Percentiles rank a stretch among this genome's conserved stretches.
phyloP scores from a whole-genome alignment of 768 basidiomycete genomes.

The Trametes cinnabarina region DNA sequence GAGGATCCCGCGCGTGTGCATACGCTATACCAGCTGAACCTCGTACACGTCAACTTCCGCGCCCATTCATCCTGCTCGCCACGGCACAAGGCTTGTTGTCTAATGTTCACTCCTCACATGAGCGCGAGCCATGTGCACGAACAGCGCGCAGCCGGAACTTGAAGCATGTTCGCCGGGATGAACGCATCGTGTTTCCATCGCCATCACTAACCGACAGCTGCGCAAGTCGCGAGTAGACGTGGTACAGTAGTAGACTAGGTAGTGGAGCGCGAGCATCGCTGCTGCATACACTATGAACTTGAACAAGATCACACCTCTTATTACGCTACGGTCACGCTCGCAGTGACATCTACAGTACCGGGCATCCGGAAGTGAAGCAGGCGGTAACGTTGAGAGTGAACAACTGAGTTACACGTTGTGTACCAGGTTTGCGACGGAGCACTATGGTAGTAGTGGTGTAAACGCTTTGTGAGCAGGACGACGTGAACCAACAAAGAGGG shows the following conservation, averaged over 20 bases:
- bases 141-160: not conserved
- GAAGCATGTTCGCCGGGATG: not conserved
- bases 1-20: no score
- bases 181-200: not conserved
- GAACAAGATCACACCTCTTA: no score
- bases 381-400: no score
- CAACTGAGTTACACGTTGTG: not conserved
- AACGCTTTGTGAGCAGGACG: not conserved
- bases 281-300: no score
- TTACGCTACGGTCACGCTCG: no score
- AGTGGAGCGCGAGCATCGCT: not conserved
- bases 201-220: not conserved
- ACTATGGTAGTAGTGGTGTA: not conserved
- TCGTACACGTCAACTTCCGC: conserved; percentile 5
- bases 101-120: no score
- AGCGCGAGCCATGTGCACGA: not conserved
- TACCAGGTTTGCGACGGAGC: not conserved
- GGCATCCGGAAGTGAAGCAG: no score
- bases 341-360: no score
- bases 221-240: not conserved
- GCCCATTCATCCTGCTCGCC: not conserved
- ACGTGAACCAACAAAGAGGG: not conserved
- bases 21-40: not conserved
- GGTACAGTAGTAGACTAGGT: not conserved
- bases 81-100: no score